These are phyloP conservation scores for Conticribra guillardii DNA, from an alignment of 108 stramenopile species.

Conservation along the genomic window DNA sequence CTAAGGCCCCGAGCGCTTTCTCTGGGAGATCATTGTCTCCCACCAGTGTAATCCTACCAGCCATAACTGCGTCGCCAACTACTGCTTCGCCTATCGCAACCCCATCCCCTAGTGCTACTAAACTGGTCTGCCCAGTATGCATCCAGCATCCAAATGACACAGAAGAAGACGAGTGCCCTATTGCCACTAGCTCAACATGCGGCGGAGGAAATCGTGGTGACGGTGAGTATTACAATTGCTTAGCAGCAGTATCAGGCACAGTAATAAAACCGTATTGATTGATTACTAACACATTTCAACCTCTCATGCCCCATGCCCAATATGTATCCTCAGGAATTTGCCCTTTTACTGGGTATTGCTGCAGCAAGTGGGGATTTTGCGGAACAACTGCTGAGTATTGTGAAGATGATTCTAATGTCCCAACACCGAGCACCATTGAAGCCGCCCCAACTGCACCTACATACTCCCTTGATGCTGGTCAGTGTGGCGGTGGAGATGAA, in stretches of 20 bases:
- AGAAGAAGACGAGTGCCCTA: constrained; percentile 34
- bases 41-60: neutral
- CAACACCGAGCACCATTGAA: constrained; percentile 25
- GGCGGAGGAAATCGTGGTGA: constrained; percentile 32
- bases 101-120: too few species aligned
- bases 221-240: neutral
- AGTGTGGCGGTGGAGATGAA: constrained; percentile 27
- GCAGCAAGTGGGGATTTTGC: constrained; percentile 17
- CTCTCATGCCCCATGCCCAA: too few species aligned
- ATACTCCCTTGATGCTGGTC: constrained; percentile 26
- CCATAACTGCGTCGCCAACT: constrained; percentile 1
- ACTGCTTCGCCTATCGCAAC: neutral
- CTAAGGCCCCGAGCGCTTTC: too few species aligned
- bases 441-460: constrained; percentile 30
- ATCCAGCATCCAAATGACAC: constrained; percentile 27
- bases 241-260: neutral
- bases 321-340: constrained; percentile 16
- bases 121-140: neutral
- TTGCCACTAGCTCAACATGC: constrained; percentile 30
- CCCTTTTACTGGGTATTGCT: constrained; percentile 22
- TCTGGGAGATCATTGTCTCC: too few species aligned
- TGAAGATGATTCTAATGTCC: constrained; percentile 20
- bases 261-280: neutral
- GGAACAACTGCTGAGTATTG: constrained; percentile 35
- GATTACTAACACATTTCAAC: too few species aligned